Evolutionary conservation across 1,139 yeast species (phyloP).

Genomic region (Starmera stellimalicola): DNA sequence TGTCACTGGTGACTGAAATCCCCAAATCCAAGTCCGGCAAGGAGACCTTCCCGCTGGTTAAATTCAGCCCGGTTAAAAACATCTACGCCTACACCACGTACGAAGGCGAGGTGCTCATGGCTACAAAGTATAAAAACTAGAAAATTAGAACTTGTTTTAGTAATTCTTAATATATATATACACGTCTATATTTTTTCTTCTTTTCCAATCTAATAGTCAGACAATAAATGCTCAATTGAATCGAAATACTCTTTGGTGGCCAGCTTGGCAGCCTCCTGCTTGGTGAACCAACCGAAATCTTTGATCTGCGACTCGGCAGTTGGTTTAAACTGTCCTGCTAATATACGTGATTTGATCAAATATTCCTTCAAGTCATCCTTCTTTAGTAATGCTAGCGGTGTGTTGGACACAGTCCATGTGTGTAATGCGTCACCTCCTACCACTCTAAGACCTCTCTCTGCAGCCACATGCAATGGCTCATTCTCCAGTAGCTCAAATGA

Average conservation of each 20-base stretch:
- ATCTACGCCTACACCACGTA: slow-evolving; percentile 29
- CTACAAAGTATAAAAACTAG: too few species aligned
- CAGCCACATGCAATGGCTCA: slow-evolving; percentile 59
- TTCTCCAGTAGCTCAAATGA: slow-evolving; percentile 38
- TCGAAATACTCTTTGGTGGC: slow-evolving; percentile 49
- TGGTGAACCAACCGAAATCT: slow-evolving; percentile 75
- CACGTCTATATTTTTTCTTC: too few species aligned
- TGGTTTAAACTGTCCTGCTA: slow-evolving; percentile 72
- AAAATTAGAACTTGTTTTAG: too few species aligned
- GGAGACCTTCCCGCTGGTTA: slow-evolving; percentile 25
- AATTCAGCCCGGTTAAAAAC: slow-evolving; percentile 35
- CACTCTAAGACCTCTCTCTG: slow-evolving; percentile 62
- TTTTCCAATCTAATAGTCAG: slow-evolving; percentile 35
- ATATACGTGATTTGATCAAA: slow-evolving; percentile 76
- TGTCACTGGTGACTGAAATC: slow-evolving; percentile 26
- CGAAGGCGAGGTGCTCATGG: slow-evolving; percentile 25
- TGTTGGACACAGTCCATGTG: slow-evolving; percentile 82
- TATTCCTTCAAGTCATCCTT: slow-evolving; percentile 21
- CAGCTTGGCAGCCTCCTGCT: slow-evolving; percentile 58
- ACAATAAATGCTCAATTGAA: slow-evolving; percentile 42
- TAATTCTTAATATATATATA: too few species aligned
- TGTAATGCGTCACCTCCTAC: slow-evolving; percentile 72
- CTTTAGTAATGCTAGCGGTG: slow-evolving; percentile 68
- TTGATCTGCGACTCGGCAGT: slow-evolving; percentile 21
- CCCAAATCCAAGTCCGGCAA: slow-evolving; percentile 31